These are phyloP conservation scores for Leishmania mexicana DNA, from an alignment of 208 protist genomes.

Conservation along the genomic window DNA sequence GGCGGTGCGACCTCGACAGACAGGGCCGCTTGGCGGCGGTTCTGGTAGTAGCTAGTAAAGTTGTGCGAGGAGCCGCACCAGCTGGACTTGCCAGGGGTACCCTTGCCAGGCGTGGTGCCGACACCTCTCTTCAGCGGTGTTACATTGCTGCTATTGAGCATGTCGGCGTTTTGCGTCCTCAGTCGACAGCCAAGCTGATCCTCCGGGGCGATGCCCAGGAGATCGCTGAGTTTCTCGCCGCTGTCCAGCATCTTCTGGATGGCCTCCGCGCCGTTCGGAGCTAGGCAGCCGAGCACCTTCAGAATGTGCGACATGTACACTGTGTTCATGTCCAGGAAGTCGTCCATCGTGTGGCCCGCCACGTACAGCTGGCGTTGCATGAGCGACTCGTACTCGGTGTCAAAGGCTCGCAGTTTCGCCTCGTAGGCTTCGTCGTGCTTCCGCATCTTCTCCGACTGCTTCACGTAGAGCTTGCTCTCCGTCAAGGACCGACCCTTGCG, in stretches of 20 bases:
- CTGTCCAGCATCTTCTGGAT: constrained; percentile 33
- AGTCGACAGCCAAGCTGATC: constrained; percentile 24
- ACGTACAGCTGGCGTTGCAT: constrained; percentile 45
- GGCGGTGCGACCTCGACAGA: constrained; percentile 20
- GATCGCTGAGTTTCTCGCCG: constrained; percentile 17
- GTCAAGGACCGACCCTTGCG: constrained; percentile 34
- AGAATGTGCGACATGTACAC: constrained; percentile 41
- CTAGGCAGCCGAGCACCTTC: constrained; percentile 46
- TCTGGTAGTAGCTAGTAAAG: constrained; percentile 46
- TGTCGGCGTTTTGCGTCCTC: neutral
- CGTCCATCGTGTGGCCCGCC: constrained; percentile 45
- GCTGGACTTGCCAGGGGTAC: neutral
- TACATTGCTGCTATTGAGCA: neutral
- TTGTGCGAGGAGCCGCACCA: constrained; percentile 31
- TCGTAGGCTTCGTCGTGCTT: constrained; percentile 30
- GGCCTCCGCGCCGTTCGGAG: constrained; percentile 34
- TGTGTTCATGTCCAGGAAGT: constrained; percentile 50
- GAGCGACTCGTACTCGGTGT: constrained; percentile 43
- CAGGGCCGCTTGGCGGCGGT: constrained; percentile 1
- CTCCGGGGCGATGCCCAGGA: constrained; percentile 30
- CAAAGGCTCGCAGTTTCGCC: constrained; percentile 35
- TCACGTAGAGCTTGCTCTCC: constrained; percentile 55
- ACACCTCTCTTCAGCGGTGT: neutral
- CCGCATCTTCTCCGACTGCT: constrained; percentile 33
- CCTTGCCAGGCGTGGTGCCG: neutral